Conservation (phyloP, 2,329 filamentous ascomycete genomes). For the Neopestalotiopsis clavispora region DNA sequence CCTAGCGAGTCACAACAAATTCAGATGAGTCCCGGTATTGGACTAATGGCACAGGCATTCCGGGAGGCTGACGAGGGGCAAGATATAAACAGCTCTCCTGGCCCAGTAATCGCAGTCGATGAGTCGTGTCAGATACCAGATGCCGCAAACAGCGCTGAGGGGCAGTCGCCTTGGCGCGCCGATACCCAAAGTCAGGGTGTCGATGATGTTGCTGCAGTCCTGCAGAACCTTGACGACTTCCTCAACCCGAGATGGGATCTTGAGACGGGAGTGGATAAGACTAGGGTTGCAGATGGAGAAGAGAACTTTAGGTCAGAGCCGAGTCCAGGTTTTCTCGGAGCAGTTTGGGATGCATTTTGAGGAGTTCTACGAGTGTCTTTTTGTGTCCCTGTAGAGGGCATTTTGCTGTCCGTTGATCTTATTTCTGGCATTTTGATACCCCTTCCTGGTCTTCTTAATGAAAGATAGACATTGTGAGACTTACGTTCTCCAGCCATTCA, state of each 20-base stretch:
- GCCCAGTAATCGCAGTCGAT: conserved; percentile 11
- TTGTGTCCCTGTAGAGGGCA: neutral
- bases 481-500: neutral
- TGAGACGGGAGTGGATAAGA: conserved; percentile 39
- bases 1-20: conserved; percentile 48
- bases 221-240: conserved; percentile 52
- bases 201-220: conserved; percentile 51
- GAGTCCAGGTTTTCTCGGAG: neutral
- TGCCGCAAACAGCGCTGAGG: conserved; percentile 19
- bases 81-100: conserved; percentile 16
- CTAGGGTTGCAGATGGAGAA: conserved; percentile 22
- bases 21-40: conserved; percentile 43
- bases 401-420: neutral
- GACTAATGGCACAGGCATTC: conserved; percentile 56
- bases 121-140: conserved; percentile 17
- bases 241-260: conserved; percentile 44
- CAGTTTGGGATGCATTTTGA: conserved; percentile 7
- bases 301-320: neutral
- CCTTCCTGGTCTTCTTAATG: neutral
- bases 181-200: conserved; percentile 28
- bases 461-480: neutral
- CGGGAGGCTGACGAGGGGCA: conserved; percentile 44
- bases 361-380: neutral
- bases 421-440: neutral
- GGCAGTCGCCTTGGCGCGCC: conserved; percentile 35